Evolutionary conservation across 2,329 filamentous ascomycete genomes (phyloP), one percentile per base, ranked within the genome.

Genomic region (Rugonectria rugulosa): DNA sequence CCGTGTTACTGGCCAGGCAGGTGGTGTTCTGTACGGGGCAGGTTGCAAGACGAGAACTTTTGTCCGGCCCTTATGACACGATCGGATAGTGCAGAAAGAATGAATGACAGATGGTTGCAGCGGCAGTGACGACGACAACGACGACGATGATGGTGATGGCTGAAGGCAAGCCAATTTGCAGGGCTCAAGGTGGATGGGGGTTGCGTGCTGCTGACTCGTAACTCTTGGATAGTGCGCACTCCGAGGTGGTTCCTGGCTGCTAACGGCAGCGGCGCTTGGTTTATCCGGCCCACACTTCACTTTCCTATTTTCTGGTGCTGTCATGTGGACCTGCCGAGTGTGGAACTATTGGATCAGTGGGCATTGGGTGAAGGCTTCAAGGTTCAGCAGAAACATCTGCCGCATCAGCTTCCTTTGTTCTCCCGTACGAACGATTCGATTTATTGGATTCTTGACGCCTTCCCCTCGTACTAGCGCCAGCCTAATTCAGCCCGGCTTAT

Each of bases 221-320:
- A 40, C 45, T 48, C 32, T 19, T 40, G 19, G 17, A 44, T 34
- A 43, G 23, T 37, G 10, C 29, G 44, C 38, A 23, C 36, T n/a
- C n/a, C n/a, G n/a, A n/a, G n/a, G n/a, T n/a, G 23, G 41, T 49
- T 42, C 46, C 37, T 32, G 46, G 46, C 32, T 49, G 41, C 26
- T 32, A 46, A 50, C 45, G 52, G 52, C 40, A 55, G 24, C 52
- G 52, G 52, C 52, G 15, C 45, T 41, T 55, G 45, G 32, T 55
- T 55, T 55, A 24, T 55, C 52, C 52, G 52, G 36, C 52, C 32
- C 26, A 55, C 32, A n/a, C n/a, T 20, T 44, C 40, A 37, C 40
- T 21, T 46, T 37, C 40, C 19, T 34, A 32, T 27, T 27, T 27
- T 2, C 34, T 19, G 15, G 15, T 20, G n/a, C 17, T 37, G 34